Base-by-base conservation (phyloP, 768 basidiomycete genomes). In the Peribolospora kevripleyi region DNA sequence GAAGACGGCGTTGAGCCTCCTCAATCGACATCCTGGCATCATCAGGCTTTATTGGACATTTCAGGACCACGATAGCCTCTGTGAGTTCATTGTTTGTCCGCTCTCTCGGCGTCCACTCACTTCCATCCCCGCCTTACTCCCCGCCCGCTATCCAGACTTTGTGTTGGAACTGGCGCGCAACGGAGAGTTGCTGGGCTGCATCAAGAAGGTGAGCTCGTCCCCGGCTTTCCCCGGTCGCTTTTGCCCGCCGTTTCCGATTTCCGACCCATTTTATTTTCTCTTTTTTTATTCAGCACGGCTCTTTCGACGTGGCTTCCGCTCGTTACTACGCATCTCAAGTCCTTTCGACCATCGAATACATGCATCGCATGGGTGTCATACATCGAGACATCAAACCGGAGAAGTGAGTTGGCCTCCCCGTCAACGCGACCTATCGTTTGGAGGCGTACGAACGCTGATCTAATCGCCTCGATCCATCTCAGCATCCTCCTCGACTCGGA, bases 251-350 rank as follows among this genome's bases (percentile, higher is more conserved):
- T 50, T 46, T 51, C 8, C 36, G 58, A 58, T 38, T 4, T 10
- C 40, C 39, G 38, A 7, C 2, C 46, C n/a, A 6, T 57, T 13
- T 9, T 51, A 9, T 42, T 7, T 36, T 43, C 25, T 25, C 25
- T 25, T 25, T 46, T 46, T 46, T 46, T 46, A 3, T 38, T 8
- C 57, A 69, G 51, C 70, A 85, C 57, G 93, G 93, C n/a, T 95
- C 93, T 0, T 70, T 98, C 46, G 84, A 84, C 36, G 65, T 81
- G 5, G 61, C 69, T 5, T 90, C 84, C 54, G 74, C 82, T 0
- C 75, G 79, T 46, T 82, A 84, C 66, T 97, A 95, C 65, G 73
- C 82, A 1, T 90, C 91, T 0, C 87, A 93, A 62, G 74, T 97
- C 46, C 74, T 88, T 46, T 85, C 88, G 60, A 82, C 88, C 0